Base-by-base conservation (phyloP, 1,284 basidiomycete species). In the Malassezia slooffiae region DNA sequence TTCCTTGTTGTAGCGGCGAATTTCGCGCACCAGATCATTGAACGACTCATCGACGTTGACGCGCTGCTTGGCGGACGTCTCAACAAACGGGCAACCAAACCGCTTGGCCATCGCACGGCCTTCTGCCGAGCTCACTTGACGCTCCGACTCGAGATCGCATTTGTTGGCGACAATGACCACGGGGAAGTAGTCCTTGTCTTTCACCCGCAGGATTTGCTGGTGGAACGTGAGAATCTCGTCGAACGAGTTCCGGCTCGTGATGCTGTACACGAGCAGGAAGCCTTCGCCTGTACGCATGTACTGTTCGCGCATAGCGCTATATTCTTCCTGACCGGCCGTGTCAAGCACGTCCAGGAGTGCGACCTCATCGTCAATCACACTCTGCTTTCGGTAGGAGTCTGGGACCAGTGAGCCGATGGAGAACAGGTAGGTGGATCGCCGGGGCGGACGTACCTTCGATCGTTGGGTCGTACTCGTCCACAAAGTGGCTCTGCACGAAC, bases 31-130 rank as follows among this genome's bases (percentile, higher is more conserved):
- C 47, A 99, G 82, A 56, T 86, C 84, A 68, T 79, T 82, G 75
- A 97, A 99, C n/a, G 90, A 88, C 73, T 97, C 91, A 65, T 99
- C 93, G 41, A 99, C 93, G 65, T 96, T 96, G 73, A 95, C 86
- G 37, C 93, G 79, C 68, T 93, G 86, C 75, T 99, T 99, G 41
- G 93, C 93, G 17, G 91, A 96, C 2, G 93, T 96, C 74, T 97
- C 93, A 58, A 97, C 90, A 72, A 93, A 97, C 63, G 83, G 85
- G 75, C 90, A 95, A 38, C 83, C 84, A 70, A 96, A 93, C 70
- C 90, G 86, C 71, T 88, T 90, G 2, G 93, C 91, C 47, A 97
- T 79, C 63, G 93, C 89, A 47, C 87, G 85, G 9, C 93, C 93
- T 86, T 97, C 91, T 91, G 70, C 89, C 88, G 67, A 91, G 76